Evolutionary conservation across 208 protist species (phyloP).

Genomic region (Wallacemonas sp.): DNA sequence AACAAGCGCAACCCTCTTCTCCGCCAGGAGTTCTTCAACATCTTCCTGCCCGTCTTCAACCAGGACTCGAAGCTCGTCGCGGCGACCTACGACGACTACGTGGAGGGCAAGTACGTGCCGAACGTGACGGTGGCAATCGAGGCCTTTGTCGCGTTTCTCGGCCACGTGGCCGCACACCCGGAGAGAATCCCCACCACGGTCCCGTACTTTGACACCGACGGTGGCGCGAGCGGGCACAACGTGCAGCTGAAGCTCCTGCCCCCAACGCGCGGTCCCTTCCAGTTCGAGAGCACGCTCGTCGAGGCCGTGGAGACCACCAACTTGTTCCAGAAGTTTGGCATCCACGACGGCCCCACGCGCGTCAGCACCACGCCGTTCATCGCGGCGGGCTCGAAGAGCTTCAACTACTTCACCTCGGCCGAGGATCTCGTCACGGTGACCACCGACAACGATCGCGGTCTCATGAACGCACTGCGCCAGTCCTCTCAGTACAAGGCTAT

Average conservation of each 20-base stretch:
- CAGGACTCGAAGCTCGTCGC: conserved; percentile 51
- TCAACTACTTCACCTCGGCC: conserved; percentile 65
- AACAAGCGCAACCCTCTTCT: conserved; percentile 63
- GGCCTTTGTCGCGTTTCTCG: conserved; percentile 72
- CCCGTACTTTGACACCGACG: conserved; percentile 46
- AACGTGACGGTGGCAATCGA: conserved; percentile 81
- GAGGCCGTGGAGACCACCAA: conserved; percentile 69
- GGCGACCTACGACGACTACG: conserved; percentile 70
- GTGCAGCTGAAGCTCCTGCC: conserved; percentile 70
- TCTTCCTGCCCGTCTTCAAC: conserved; percentile 73
- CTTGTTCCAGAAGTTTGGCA: conserved; percentile 68
- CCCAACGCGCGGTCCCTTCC: conserved; percentile 63
- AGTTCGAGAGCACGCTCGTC: conserved; percentile 76
- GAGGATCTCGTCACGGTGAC: conserved; percentile 71
- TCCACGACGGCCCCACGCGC: conserved; percentile 58
- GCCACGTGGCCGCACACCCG: conserved; percentile 37
- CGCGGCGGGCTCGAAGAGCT: conserved; percentile 54
- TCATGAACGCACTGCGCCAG: conserved; percentile 36
- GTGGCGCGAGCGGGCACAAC: conserved; percentile 37
- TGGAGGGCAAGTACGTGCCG: conserved; percentile 79
- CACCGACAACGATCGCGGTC: conserved; percentile 52
- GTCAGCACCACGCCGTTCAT: conserved; percentile 70
- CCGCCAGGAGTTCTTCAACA: conserved; percentile 77
- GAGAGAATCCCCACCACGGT: conserved; percentile 31
- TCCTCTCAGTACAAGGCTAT: conserved; percentile 63